Base-by-base conservation (phyloP, 192 early-diverging fungal genomes). In the Rhizoclosmatium globosum region DNA sequence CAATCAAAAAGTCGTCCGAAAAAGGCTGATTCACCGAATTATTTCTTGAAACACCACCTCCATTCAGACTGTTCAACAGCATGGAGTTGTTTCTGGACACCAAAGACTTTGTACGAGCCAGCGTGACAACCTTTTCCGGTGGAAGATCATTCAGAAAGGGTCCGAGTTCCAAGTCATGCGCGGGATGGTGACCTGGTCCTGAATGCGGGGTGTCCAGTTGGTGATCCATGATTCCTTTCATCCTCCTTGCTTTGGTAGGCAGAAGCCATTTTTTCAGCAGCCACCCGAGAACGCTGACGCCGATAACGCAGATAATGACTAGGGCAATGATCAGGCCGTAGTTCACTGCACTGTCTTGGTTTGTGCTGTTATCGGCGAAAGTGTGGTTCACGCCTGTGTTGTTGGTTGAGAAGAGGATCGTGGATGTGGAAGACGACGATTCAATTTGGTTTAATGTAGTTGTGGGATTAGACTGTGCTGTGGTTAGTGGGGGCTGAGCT, bases 311-410 rank as follows among this genome's bases (percentile, higher is more conserved):
- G 44, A 23, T 9, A 19, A n/a, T 6, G 44, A 62, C 44, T 56
- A 74, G 59, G 56, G 53, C 56, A 17, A 62, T 42, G 44, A 74
- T 62, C 38, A 47, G 58, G 58, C 72, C 72, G 46, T 59, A 74
- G 38, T 15, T n/a, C 31, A 74, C 21, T 11, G 70, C 56, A 50
- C 23, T 42, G 17, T 43, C 67, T 9, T 7, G n/a, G n/a, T 6
- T 7, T 50, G 70, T 50, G 21, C 15, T n/a, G 43, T 58, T 72
- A 46, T 57, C 15, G 11, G 50, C 48, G 9, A 4, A 72, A 19
- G 42, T n/a, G 31, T n/a, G 42, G 62, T 42, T 21, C 56, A 21
- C 56, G 64, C 39, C 13, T 66, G 64, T 66, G 15, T 15, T 57
- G 13, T 15, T 21, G 56, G 56, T 57, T 57, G 64, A 39, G 64